Evolutionary conservation across 1,139 yeast species (phyloP), one percentile per base, ranked within the genome.

Genomic region (Hyphopichia wangnamkhiaoensis): DNA sequence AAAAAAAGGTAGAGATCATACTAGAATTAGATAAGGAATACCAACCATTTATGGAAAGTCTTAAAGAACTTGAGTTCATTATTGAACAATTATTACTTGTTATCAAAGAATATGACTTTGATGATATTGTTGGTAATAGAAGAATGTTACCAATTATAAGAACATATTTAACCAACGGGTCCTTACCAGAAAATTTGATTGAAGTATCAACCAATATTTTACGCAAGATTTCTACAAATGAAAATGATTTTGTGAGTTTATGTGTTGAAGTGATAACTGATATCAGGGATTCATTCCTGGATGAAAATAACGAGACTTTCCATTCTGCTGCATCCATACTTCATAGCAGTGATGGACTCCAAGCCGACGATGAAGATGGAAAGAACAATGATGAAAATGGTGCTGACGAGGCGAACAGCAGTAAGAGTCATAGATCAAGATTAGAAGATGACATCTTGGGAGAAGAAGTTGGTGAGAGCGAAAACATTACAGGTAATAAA

Each of bases 101-200:
- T 29, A 83, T 93, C 0, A 76, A 76, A 33, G 79, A 79, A 29
- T 86, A 84, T 55, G 98, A 93, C 58, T 89, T 80, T 53, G 84
- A 91, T 48, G 98, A 93, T 63, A 97, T 91, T 59, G 79, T 87
- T 37, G 97, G 98, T 5, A 79, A 98, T 55, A 76, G 96, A 56
- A 80, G 82, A 36, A 84, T 89, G 81, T 64, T 89, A 33, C 84
- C 81, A 39, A 76, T 85, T 4, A 73, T 90, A 14, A 78, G 96
- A 61, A 69, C 79, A 23, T 68, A 82, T 10, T 63, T 84, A 42
- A 68, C 80, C 1, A 71, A 76, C 36, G 83, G 79, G 40, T 71
- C 74, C 15, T 63, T 87, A 19, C 52, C 70, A 1, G 87, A 82
- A 34, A 58, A 68, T 2, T 62, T 86, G 15, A 73, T 84, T 23